Base-by-base conservation (phyloP, 768 basidiomycete species). In the Tricholoma furcatifolium region DNA sequence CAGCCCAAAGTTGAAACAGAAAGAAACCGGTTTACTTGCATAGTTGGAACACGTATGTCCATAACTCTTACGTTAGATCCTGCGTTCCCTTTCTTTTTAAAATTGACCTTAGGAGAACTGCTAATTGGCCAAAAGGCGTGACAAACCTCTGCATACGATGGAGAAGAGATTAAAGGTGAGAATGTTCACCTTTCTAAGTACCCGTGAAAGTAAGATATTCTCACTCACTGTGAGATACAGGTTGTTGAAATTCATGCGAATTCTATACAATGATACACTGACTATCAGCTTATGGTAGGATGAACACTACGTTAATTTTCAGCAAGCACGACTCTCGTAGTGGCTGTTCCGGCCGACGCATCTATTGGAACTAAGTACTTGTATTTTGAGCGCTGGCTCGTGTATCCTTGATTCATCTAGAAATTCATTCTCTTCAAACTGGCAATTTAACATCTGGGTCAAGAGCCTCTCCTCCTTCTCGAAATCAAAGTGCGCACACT, bases 331-430 rank as follows among this genome's bases (percentile, higher is more conserved):
- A n/a, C n/a, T n/a, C n/a, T n/a, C n/a, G n/a, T n/a, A n/a, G n/a
- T n/a, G n/a, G n/a, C n/a, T n/a, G n/a, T n/a, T n/a, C 44, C 74
- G 77, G 47, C 67, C 72, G 77, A 45, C 70, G 77, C 4, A 64
- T 78, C 15, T 82, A 82, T 59, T 82, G 78, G 80, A 80, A 75
- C 50, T 79, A 73, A 49, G 55, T 83, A 73, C 76, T 14, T 81
- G 77, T 73, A 81, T 74, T 62, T 73, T 77, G 56, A 75, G 78
- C 46, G 17, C 69, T 46, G 30, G 11, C 11, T 21, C 7, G 12
- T 48, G 40, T 35, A 44, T 18, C 36, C n/a, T 6, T 18, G 10
- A 20, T 23, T 1, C 24, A 30, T 35, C 10, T 11, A 14, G 39
- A 44, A 2, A 43, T 47, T 47, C 9, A 38, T 6, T 23, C 48